A percentile compares a stretch with the other conserved stretches of the same genome.
Conservation (phyloP, 352 stramenopile species). For the Phytopythium montanum region DNA sequence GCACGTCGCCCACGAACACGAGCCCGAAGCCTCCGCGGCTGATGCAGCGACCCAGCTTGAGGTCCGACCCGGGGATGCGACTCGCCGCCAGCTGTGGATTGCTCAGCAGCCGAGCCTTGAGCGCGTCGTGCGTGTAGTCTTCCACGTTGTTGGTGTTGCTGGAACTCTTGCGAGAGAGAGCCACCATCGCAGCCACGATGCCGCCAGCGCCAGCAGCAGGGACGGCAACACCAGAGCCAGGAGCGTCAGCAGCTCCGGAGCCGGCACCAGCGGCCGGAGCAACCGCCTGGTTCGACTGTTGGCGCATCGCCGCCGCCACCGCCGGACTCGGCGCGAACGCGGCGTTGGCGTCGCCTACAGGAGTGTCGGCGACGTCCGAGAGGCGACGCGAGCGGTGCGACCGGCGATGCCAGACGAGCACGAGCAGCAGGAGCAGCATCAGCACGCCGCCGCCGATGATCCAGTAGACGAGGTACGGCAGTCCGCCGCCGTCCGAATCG, state of each 20-base stretch:
- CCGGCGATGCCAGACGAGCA: slow-evolving; percentile 27
- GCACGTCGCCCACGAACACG: slow-evolving; percentile 36
- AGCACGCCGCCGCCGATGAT: slow-evolving; percentile 27
- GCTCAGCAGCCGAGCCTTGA: slow-evolving; percentile 23
- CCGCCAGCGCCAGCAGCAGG: neutral
- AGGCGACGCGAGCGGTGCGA: slow-evolving; percentile 20
- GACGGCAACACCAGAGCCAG: neutral
- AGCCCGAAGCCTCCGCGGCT: slow-evolving; percentile 40
- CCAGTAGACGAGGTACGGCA: slow-evolving; percentile 23
- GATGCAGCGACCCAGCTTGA: slow-evolving; percentile 32
- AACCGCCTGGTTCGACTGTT: neutral
- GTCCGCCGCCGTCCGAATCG: slow-evolving; percentile 9
- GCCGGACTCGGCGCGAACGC: slow-evolving; percentile 15
- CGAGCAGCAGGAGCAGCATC: slow-evolving; percentile 29
- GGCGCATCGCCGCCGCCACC: slow-evolving; percentile 3
- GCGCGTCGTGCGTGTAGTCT: slow-evolving; percentile 23
- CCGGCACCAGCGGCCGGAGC: neutral
- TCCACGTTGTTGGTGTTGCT: slow-evolving; percentile 14
- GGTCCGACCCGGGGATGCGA: slow-evolving; percentile 29
- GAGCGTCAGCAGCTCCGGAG: neutral
- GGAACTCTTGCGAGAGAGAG: slow-evolving; percentile 2
- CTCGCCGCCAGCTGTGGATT: slow-evolving; percentile 29
- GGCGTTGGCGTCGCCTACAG: slow-evolving; percentile 13
- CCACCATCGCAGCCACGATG: slow-evolving; percentile 11
- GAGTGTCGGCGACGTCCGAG: slow-evolving; percentile 20